Evolutionary conservation across 495 filamentous ascomycete species (phyloP), one percentile per base, ranked within the genome.

Genomic region (Aspergillus baeticus): DNA sequence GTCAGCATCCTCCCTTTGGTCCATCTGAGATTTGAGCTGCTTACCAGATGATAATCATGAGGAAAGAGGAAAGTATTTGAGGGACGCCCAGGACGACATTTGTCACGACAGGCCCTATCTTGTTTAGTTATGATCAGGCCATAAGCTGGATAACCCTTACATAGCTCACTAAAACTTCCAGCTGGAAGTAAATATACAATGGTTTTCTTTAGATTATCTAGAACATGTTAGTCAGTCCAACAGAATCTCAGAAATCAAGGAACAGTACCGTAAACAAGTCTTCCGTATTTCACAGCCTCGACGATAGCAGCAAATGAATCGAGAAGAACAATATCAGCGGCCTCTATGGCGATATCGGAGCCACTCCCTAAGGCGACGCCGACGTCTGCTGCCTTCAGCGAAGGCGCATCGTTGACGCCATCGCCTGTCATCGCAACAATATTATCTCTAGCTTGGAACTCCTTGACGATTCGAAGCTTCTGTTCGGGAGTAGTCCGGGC

Each of bases 401-500:
- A 76, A 5, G 82, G 83, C 0, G 81, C 81, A 64, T 84, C 82
- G 58, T 84, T 85, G 34, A 83, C 80, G 13, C 82, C 82, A 57
- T 84, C 80, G 1, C 83, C 81, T 0, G 81, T 82, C 77, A 84
- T 80, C 10, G 61, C 78, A 11, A 80, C 77, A 36, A 75, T 72
- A 5, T 70, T 56, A 6, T 78, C 69, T 10, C 80, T 61, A 0
- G 74, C 57, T 55, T 84, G 84, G 45, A 89, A 79, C 57, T 87
- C 85, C 36, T 76, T 78, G 20, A 91, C 85, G 51, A 90, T 89
- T n/a, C 84, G 81, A 2, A 89, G 77, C 55, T 90, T 90, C 59
- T 90, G 87, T 60, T 90, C 85, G 0, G 87, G 86, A 0, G 85
- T 90, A 4, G 87, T 90, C 0, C 86, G 77, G 8, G 86, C 81